These are phyloP conservation scores for Wickerhamiella galacta DNA, from an alignment of 805 yeast species.

Conservation along the genomic window DNA sequence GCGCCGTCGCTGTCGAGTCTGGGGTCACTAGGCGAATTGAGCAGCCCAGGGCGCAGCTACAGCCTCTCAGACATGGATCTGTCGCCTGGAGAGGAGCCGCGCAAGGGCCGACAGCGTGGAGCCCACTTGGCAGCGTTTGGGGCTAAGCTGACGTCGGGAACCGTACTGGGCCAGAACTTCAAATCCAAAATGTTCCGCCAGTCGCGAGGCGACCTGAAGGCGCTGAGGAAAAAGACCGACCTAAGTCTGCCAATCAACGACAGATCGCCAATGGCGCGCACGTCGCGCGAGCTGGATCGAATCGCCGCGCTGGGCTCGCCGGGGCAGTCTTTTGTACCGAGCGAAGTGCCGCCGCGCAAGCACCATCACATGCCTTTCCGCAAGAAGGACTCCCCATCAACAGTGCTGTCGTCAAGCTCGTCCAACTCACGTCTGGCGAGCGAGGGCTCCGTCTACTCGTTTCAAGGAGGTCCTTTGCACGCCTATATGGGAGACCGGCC, in stretches of 20 bases:
- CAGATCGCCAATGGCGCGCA: constrained; percentile 20
- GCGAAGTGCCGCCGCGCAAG: constrained; percentile 6
- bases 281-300: constrained; percentile 23
- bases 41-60: background rate
- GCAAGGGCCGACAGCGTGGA: background rate
- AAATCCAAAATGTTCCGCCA: constrained; percentile 23
- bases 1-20: constrained; percentile 1
- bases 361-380: constrained; percentile 24
- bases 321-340: constrained; percentile 6
- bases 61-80: background rate
- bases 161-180: constrained; percentile 14
- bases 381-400: constrained; percentile 24
- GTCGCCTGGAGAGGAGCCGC: background rate
- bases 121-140: constrained; percentile 14
- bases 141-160: constrained; percentile 14
- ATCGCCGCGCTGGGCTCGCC: constrained; percentile 22
- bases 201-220: constrained; percentile 16
- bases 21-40: background rate
- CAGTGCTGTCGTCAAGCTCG: constrained; percentile 26
- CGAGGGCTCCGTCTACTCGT: constrained; percentile 27
- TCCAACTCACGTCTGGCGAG: constrained; percentile 28
- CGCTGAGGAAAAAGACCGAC: constrained; percentile 15
- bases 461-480: constrained; percentile 18
- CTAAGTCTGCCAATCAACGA: constrained; percentile 16
- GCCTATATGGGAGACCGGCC: constrained; percentile 12